Evolutionary conservation across 495 filamentous ascomycete species (phyloP).

Genomic region (Thermothielavioides terrestris): DNA sequence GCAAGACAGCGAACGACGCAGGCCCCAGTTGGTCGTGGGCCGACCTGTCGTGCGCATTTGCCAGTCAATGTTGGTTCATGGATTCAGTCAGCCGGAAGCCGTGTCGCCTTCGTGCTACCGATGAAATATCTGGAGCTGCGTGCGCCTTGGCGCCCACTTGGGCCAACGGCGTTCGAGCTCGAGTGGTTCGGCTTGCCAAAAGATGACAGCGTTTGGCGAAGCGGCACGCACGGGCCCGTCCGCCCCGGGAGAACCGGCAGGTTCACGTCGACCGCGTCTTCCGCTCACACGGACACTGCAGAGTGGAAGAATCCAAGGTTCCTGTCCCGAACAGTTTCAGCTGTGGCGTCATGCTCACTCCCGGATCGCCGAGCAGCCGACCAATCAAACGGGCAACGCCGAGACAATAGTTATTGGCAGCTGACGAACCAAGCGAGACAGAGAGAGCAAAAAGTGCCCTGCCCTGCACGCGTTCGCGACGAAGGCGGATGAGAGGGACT

Average conservation of each 20-base stretch:
- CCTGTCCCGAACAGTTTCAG: slow-evolving; percentile 26
- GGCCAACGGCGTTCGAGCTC: too few relatives aligned
- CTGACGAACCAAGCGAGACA: slow-evolving; percentile 13
- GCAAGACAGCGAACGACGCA: too few relatives aligned
- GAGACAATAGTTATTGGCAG: slow-evolving; percentile 16
- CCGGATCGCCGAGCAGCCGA: slow-evolving; percentile 10
- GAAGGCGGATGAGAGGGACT: too few relatives aligned
- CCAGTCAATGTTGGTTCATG: too few relatives aligned
- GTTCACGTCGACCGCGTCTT: slow-evolving; percentile 1
- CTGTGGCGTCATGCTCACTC: slow-evolving; percentile 33
- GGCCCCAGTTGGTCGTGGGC: too few relatives aligned
- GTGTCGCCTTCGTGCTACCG: too few relatives aligned
- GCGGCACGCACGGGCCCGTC: not conserved
- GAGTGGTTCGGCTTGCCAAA: not conserved
- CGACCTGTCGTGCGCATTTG: too few relatives aligned
- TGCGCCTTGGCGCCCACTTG: too few relatives aligned
- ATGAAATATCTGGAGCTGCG: too few relatives aligned
- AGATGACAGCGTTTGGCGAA: not conserved
- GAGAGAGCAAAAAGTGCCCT: too few relatives aligned
- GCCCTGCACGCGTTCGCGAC: too few relatives aligned
- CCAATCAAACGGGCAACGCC: slow-evolving; percentile 21
- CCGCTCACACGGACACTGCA: not conserved
- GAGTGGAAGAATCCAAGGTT: not conserved
- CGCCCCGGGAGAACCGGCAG: not conserved
- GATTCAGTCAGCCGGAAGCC: not conserved